A percentile compares a stretch with the other conserved stretches of the same genome.
phyloP scores from a whole-genome alignment of 176 grass and related monocot species.

The Oryza meyeriana region DNA sequence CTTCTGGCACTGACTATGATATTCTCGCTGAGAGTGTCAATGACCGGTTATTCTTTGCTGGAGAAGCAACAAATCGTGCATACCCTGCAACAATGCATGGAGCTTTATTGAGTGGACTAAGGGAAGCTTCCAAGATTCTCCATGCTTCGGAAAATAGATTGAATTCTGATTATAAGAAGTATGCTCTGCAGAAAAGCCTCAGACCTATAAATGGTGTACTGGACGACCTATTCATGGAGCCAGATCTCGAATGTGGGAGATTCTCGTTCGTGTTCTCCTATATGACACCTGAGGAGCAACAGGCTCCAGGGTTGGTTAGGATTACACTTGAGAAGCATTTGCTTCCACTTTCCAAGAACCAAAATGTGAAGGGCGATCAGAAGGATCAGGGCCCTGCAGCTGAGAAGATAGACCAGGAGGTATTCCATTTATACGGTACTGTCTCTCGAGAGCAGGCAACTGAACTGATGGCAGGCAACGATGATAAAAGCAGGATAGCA shows the following conservation, averaged over 20 bases:
- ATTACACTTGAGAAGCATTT: slow-evolving; percentile 36
- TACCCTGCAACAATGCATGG: slow-evolving; percentile 98
- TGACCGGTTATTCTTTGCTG: slow-evolving; percentile 77
- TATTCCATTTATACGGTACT: slow-evolving; percentile 57
- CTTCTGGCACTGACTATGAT: slow-evolving; percentile 84
- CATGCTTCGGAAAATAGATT: slow-evolving; percentile 33
- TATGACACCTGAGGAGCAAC: slow-evolving; percentile 40
- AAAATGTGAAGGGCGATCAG: background rate
- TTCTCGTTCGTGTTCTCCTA: slow-evolving; percentile 65
- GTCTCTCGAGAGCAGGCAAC: slow-evolving; percentile 51
- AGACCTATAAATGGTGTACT: slow-evolving; percentile 32
- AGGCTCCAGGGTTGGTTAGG: slow-evolving; percentile 58
- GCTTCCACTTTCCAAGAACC: background rate
- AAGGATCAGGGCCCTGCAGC: slow-evolving; percentile 19
- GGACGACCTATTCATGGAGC: slow-evolving; percentile 64
- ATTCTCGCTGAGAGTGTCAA: slow-evolving; percentile 70
- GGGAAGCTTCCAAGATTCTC: slow-evolving; percentile 72
- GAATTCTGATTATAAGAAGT: slow-evolving; percentile 51
- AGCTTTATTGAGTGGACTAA: slow-evolving; percentile 87
- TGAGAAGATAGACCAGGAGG: slow-evolving; percentile 22
- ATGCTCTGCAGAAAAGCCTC: slow-evolving; percentile 39
- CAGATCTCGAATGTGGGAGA: slow-evolving; percentile 70
- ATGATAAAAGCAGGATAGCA: slow-evolving; percentile 51
- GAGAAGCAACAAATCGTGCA: slow-evolving; percentile 77
- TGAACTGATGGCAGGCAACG: slow-evolving; percentile 38